Percentiles rank a stretch among this genome's conserved stretches.
These are phyloP conservation scores for Hypoxylon sp. DNA, from an alignment of 2,329 filamentous ascomycete species.

Conservation along the genomic window DNA sequence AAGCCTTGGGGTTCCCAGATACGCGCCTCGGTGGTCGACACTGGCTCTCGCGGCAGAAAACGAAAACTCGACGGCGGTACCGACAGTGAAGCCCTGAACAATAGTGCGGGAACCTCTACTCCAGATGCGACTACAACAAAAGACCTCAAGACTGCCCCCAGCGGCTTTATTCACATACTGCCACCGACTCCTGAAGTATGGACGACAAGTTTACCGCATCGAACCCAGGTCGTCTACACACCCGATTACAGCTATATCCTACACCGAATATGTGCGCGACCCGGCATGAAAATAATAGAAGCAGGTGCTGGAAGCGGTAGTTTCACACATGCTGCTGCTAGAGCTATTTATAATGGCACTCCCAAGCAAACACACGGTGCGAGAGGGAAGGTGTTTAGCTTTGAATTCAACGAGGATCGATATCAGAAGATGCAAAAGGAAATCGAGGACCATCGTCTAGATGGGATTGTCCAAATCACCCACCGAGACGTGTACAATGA, in stretches of 20 bases:
- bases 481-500: slow-evolving; percentile 81
- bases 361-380: slow-evolving; percentile 54
- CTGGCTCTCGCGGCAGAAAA: slow-evolving; percentile 83
- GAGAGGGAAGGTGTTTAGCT: slow-evolving; percentile 79
- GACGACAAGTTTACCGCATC: slow-evolving; percentile 80
- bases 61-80: slow-evolving; percentile 57
- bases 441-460: slow-evolving; percentile 71
- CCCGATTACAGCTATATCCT: slow-evolving; percentile 87
- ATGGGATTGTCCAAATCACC: slow-evolving; percentile 72
- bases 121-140: slow-evolving; percentile 36
- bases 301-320: slow-evolving; percentile 84
- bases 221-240: slow-evolving; percentile 87
- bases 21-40: slow-evolving; percentile 87
- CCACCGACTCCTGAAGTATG: slow-evolving; percentile 83
- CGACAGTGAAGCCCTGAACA: slow-evolving; percentile 56
- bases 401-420: slow-evolving; percentile 79
- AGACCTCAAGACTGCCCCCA: slow-evolving; percentile 60
- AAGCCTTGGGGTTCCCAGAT: slow-evolving; percentile 93
- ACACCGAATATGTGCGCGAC: slow-evolving; percentile 76
- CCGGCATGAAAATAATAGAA: slow-evolving; percentile 78
- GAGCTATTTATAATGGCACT: slow-evolving; percentile 79
- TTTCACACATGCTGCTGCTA: slow-evolving; percentile 80
- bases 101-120: slow-evolving; percentile 44
- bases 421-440: slow-evolving; percentile 74
- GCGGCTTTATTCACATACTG: slow-evolving; percentile 80